Evolutionary conservation across 2,329 filamentous ascomycete genomes (phyloP), one percentile per base, ranked within the genome.

Genomic region (Penicillium digitatum): DNA sequence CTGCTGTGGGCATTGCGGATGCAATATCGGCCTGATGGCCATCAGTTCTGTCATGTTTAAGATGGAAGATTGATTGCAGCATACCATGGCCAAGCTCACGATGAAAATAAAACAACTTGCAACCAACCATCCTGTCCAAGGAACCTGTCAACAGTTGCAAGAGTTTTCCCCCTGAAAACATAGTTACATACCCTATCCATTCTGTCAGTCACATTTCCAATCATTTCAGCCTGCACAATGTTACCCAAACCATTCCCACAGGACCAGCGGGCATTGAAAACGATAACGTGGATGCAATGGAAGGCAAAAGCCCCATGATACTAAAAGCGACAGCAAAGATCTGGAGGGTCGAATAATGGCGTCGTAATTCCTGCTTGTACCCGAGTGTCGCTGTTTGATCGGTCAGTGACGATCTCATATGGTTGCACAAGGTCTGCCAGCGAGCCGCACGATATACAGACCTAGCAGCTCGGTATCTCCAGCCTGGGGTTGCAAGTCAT

Each of bases 241-340:
- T 53, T 65, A 80, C 79, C 82, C 83, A 85, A 52, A 85, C 81
- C 77, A 86, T 82, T 5, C 82, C 83, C 5, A 78, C 82, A 0
- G 82, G 82, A 0, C 83, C 83, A 9, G 82, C 79, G 2, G 83
- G 81, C 47, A 86, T 74, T 3, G 81, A 83, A 62, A 84, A 85
- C 0, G 81, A 66, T 16, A 85, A 69, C 0, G 82, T 85, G 26
- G 80, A 81, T 4, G 82, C 82, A 59, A 86, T 85, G 3, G 82
- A 85, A 0, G 82, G 82, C 1, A 85, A 70, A 10, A 86, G 68
- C 1, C 82, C 82, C 81, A 86, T 85, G 59, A 86, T 82, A 64
- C 77, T 79, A 56, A 83, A 83, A 2, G 80, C 80, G 55, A 83
- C 80, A 31, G 81, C 83, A 61, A 86, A 85, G 20, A 86, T 78